Conservation (phyloP, 805 yeast species). For the Scheffersomyces ergatensis region DNA sequence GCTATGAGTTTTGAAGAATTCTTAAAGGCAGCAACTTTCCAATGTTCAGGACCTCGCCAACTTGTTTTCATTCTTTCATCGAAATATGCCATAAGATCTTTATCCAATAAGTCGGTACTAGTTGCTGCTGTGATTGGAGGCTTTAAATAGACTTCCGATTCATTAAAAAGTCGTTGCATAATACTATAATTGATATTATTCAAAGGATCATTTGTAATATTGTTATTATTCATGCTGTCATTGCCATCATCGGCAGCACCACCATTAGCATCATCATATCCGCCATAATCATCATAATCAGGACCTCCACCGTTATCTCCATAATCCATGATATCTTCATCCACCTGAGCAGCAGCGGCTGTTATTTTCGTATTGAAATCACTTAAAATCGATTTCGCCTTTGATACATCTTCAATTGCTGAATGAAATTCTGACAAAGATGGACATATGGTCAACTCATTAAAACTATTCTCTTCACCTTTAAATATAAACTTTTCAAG, state of each 20-base stretch:
- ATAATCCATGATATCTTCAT: constrained; percentile 9
- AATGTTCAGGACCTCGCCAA: constrained; percentile 91
- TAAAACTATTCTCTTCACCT: constrained; percentile 15
- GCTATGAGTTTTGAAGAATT: constrained; percentile 28
- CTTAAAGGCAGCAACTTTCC: constrained; percentile 73
- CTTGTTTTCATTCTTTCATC: constrained; percentile 66
- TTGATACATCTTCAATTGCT: constrained; percentile 46
- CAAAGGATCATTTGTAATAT: constrained; percentile 8
- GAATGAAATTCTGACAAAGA: constrained; percentile 60
- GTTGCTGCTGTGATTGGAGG: constrained; percentile 7
- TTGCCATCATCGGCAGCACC: constrained; percentile 14
- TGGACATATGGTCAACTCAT: constrained; percentile 57
- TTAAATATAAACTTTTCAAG: constrained; percentile 20
- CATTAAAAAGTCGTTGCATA: constrained; percentile 8
- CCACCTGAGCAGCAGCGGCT: constrained; percentile 7
- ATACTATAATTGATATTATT: constrained; percentile 9
- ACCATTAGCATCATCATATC: constrained; percentile 12
- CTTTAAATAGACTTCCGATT: constrained; percentile 7
- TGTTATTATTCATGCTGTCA: constrained; percentile 1
- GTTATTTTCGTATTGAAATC: constrained; percentile 35
- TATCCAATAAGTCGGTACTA: constrained; percentile 41
- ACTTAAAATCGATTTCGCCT: constrained; percentile 45
- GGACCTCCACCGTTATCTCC: constrained; percentile 9
- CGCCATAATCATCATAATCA: constrained; percentile 10
- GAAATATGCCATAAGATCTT: constrained; percentile 74